phyloP scores from a whole-genome alignment of 106 monocot species.

The Allium fistulosum region DNA sequence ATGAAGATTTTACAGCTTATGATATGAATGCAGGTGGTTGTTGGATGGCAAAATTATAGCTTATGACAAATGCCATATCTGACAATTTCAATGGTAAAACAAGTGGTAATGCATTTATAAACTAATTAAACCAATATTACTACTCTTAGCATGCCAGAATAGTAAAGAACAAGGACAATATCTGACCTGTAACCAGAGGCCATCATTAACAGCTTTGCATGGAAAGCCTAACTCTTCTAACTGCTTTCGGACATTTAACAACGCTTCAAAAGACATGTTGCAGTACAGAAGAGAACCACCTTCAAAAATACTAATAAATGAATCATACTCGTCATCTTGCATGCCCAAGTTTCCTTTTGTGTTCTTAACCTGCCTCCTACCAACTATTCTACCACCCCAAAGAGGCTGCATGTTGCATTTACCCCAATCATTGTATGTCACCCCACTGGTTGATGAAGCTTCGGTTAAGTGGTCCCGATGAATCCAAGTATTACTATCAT shows the following conservation, averaged over 20 bases:
- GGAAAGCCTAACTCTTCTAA: conserved; percentile 98
- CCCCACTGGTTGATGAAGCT: conserved; percentile 15
- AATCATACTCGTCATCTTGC: conserved; percentile 58
- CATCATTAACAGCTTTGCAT: conserved; percentile 97
- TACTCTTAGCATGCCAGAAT: not conserved
- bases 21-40: too few species aligned
- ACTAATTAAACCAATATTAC: not conserved
- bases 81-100: too few species aligned
- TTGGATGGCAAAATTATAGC: too few species aligned
- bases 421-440: conserved; percentile 36
- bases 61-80: too few species aligned
- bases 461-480: conserved; percentile 35
- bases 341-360: conserved; percentile 28
- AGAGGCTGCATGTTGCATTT: conserved; percentile 39
- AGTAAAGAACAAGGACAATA: not conserved
- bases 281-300: conserved; percentile 91
- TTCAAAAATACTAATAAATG: conserved; percentile 86
- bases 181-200: conserved; percentile 95
- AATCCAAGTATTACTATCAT: conserved; percentile 49
- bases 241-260: conserved; percentile 81
- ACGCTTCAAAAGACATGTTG: conserved; percentile 93
- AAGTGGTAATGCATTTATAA: too few species aligned
- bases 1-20: too few species aligned
- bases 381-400: conserved; percentile 78
- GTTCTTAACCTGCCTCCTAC: conserved; percentile 54